Evolutionary conservation across 495 filamentous ascomycete species (phyloP).

Genomic region (Aspergillus incahuasiensis): DNA sequence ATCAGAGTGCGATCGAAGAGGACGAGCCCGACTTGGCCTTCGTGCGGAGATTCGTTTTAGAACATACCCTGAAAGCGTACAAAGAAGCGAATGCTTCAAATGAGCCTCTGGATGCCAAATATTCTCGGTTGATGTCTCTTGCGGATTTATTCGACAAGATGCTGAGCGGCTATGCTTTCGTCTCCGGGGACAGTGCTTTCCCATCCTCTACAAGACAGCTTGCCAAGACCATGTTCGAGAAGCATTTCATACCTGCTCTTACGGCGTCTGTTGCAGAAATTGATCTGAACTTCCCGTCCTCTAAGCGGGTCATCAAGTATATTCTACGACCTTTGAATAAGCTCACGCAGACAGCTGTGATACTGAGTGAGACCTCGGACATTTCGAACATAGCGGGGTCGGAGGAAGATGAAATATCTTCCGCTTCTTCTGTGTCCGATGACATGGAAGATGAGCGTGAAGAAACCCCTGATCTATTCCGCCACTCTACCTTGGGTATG

Average conservation of each 20-base stretch:
- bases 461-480: conserved; percentile 94
- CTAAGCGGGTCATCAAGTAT: conserved; percentile 91
- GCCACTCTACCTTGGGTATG: conserved; percentile 93
- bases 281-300: conserved; percentile 88
- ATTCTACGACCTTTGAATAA: conserved; percentile 84
- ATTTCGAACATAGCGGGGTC: conserved; percentile 63
- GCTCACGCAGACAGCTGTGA: conserved; percentile 80
- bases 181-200: conserved; percentile 40
- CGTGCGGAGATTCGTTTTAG: conserved; percentile 88
- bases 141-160: conserved; percentile 92
- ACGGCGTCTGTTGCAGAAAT: conserved; percentile 94
- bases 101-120: conserved; percentile 81
- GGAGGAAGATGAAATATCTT: conserved; percentile 84
- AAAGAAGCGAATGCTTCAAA: conserved; percentile 77
- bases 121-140: conserved; percentile 75
- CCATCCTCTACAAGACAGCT: conserved; percentile 60
- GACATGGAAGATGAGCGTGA: conserved; percentile 85
- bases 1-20: conserved; percentile 55
- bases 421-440: conserved; percentile 84
- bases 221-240: conserved; percentile 95
- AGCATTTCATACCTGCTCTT: conserved; percentile 82
- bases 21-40: conserved; percentile 87
- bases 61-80: conserved; percentile 88
- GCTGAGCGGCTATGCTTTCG: conserved; percentile 71
- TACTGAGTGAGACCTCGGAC: conserved; percentile 73